phyloP scores from a whole-genome alignment of 495 filamentous ascomycete species.

The Geoglossum glabrum region DNA sequence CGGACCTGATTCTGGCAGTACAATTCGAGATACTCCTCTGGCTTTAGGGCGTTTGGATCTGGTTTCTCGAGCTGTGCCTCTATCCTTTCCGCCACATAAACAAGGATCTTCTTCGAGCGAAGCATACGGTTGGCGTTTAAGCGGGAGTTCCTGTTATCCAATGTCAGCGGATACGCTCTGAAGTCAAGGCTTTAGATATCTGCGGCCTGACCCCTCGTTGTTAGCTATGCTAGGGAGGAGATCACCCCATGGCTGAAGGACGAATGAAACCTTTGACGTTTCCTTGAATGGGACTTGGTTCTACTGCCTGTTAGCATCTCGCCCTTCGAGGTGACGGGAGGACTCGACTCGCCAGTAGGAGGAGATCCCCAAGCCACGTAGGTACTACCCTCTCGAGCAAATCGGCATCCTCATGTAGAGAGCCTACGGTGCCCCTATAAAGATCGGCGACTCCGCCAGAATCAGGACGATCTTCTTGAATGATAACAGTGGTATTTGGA shows the following conservation, averaged over 20 bases:
- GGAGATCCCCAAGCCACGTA: constrained; percentile 79
- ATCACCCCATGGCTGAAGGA: constrained; percentile 68
- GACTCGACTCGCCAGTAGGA: constrained; percentile 39
- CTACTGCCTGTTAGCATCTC: constrained; percentile 20
- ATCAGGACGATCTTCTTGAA: constrained; percentile 79
- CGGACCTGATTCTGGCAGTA: constrained; percentile 82
- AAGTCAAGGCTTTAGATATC: background rate
- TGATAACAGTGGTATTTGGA: constrained; percentile 60
- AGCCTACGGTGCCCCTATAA: constrained; percentile 69
- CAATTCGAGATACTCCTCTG: constrained; percentile 83
- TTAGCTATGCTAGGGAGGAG: constrained; percentile 33
- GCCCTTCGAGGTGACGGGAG: background rate
- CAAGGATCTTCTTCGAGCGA: constrained; percentile 81
- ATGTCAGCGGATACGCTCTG: background rate
- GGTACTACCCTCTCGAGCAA: constrained; percentile 68
- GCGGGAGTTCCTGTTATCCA: constrained; percentile 43
- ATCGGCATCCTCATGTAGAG: constrained; percentile 58
- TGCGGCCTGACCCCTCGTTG: constrained; percentile 15
- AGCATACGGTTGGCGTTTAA: constrained; percentile 96
- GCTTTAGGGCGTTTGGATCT: constrained; percentile 41
- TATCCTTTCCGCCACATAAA: constrained; percentile 80
- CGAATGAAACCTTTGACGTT: constrained; percentile 80
- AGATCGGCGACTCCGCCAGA: constrained; percentile 82
- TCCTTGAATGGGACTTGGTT: constrained; percentile 77
- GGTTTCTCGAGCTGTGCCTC: constrained; percentile 38